Base-by-base conservation (phyloP, 495 filamentous ascomycete genomes). In the Penicillium antarcticum region DNA sequence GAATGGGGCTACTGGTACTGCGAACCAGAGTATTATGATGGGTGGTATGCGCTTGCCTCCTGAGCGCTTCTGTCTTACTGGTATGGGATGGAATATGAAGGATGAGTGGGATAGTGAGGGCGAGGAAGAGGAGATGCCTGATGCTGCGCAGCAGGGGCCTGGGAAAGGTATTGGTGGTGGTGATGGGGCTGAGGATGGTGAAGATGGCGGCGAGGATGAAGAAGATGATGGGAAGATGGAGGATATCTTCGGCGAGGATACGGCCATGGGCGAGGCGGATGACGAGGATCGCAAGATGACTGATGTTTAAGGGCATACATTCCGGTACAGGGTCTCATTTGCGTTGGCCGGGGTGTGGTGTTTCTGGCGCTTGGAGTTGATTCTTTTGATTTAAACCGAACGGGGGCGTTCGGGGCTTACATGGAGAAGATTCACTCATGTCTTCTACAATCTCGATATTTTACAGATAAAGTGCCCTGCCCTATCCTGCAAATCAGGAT, bases 51-150 rank as follows among this genome's bases (percentile, higher is more conserved):
- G 91, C 38, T 69, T 98, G 57, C 94, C 94, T 33, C 86, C 87
- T 48, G 94, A 98, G 82, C 77, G 89, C 63, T 97, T 95, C 64
- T 92, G 92, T 55, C 74, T 96, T 45, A 95, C 86, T 23, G 94
- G 94, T 0, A 76, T 81, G 14, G 83, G 83, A 51, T 98, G 94
- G 94, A 81, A 84, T 33, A 63, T 97, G 70, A 84, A 81, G 65
- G 88, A 91, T 43, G 81, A 85, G 48, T 95, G 88, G 88, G 80
- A 81, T 53, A 80, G 79, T 41, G 77, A 80, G 33, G 83, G 80
- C 1, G 83, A 78, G 45, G 82, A 78, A 38, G 76, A 76, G 42
- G 64, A 71, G 33, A 73, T 77, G 45, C 77, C 67, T 19, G 69
- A 70, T 55, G 69, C 45, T 19, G 43, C 51, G 31, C 63, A 64